Evolutionary conservation across 177 flowering plant genomes (phyloP).

Genomic region (Vitis hybrid): DNA sequence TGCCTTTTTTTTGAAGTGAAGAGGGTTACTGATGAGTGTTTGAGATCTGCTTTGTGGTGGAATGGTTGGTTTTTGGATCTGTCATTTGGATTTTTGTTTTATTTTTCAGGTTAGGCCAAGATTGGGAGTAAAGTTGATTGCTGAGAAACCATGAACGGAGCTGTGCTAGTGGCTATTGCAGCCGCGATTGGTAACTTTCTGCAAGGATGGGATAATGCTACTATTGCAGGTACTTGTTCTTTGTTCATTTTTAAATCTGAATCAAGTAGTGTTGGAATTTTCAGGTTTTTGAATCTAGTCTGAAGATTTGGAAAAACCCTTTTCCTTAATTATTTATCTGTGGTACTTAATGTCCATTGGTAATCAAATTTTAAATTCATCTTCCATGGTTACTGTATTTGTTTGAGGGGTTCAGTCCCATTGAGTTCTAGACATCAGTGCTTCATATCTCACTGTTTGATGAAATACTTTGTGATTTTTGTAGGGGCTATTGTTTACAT

Average conservation of each 20-base stretch:
- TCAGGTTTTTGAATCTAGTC: too few relatives aligned
- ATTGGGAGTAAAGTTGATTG: slow-evolving; percentile 7
- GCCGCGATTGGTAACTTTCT: slow-evolving; percentile 57
- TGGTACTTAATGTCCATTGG: too few relatives aligned
- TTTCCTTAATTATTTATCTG: too few relatives aligned
- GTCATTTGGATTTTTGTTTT: slow-evolving; percentile 5
- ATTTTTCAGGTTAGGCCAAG: slow-evolving; percentile 3
- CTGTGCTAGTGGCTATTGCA: slow-evolving; percentile 50
- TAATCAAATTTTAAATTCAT: too few relatives aligned
- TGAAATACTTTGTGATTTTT: neutral
- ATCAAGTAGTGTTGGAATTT: too few relatives aligned
- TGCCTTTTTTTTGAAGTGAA: neutral
- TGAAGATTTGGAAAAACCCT: neutral
- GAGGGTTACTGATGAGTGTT: neutral
- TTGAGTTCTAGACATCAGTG: neutral
- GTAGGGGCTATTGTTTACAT: slow-evolving; percentile 61
- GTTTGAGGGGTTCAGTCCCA: neutral
- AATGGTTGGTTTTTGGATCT: neutral
- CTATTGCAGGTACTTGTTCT: slow-evolving; percentile 44
- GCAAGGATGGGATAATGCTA: slow-evolving; percentile 72
- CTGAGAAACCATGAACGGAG: slow-evolving; percentile 35
- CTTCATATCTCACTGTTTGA: neutral
- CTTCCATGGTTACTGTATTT: neutral
- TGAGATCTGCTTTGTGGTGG: slow-evolving; percentile 1
- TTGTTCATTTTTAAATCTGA: neutral